These are phyloP conservation scores for Leishmania tropica DNA, from an alignment of 208 protist genomes.

Conservation along the genomic window DNA sequence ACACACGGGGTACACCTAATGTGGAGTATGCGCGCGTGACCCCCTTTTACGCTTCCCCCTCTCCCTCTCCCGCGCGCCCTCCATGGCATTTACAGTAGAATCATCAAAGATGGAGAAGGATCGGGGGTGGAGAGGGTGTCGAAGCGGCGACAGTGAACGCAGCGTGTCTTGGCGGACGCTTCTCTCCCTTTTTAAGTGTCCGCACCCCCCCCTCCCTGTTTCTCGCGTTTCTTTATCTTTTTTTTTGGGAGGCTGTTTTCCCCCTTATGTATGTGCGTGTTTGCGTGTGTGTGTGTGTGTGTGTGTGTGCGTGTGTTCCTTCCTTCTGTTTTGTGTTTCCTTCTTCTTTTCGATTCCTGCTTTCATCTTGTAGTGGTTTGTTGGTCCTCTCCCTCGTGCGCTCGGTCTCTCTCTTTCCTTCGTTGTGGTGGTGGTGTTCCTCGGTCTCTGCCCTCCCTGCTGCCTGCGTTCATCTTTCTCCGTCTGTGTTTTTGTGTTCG, in stretches of 20 bases:
- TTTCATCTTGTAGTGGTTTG: background rate
- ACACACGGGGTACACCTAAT: background rate
- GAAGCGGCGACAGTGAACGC: background rate
- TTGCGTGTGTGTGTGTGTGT: background rate
- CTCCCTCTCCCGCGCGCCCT: background rate
- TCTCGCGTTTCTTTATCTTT: background rate
- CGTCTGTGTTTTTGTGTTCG: too few species aligned
- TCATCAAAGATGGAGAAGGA: background rate
- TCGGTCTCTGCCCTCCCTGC: too few species aligned
- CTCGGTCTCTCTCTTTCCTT: too few species aligned
- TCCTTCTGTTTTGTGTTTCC: background rate
- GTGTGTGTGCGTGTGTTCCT: background rate
- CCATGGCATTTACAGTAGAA: background rate
- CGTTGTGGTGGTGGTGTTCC: too few species aligned
- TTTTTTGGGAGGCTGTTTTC: background rate
- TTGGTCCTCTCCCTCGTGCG: background rate
- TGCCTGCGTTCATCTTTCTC: too few species aligned
- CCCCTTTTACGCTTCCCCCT: too few species aligned
- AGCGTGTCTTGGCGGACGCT: too few species aligned
- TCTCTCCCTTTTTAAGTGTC: too few species aligned
- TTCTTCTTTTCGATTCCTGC: background rate
- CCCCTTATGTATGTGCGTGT: background rate
- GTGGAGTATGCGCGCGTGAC: background rate
- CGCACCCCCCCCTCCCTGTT: too few species aligned
- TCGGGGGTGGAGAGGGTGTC: background rate